Conservation (phyloP, 2,329 filamentous ascomycete genomes). For the Monilinia vaccinii-corymbosi region DNA sequence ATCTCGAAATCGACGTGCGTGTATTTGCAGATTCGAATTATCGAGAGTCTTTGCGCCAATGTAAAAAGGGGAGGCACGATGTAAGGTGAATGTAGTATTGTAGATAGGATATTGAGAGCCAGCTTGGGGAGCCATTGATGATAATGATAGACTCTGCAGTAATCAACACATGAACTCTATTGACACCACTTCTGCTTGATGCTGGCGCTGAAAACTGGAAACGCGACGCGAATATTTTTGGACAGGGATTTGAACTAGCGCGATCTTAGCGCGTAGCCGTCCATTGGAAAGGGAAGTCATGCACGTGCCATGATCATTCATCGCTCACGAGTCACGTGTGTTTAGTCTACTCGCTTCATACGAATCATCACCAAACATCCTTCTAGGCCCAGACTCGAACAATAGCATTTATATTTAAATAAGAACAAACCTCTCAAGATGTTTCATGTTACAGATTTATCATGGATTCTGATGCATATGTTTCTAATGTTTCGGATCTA, state of each 20-base stretch:
- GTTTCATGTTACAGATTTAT: neutral
- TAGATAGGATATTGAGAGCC: conserved; percentile 34
- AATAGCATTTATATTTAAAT: neutral
- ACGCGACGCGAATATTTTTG: neutral
- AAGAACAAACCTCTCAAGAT: neutral
- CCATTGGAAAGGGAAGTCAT: no score
- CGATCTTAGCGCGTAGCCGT: no score
- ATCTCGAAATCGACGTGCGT: conserved; percentile 35
- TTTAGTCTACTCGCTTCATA: neutral
- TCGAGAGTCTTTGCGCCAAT: conserved; percentile 30
- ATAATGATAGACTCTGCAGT: neutral
- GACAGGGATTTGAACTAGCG: no score
- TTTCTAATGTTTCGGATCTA: neutral
- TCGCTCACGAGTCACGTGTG: no score
- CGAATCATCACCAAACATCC: neutral
- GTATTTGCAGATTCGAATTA: conserved; percentile 28
- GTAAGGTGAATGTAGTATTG: conserved; percentile 35
- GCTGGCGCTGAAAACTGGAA: neutral
- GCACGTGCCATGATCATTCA: no score
- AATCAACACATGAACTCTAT: neutral
- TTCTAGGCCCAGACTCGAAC: neutral
- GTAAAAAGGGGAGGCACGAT: conserved; percentile 39
- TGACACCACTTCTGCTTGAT: neutral
- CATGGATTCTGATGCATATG: neutral
- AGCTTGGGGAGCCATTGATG: conserved; percentile 3